Evolutionary conservation across 2,329 filamentous ascomycete genomes (phyloP).

Genomic region (Cladosporium sp.): DNA sequence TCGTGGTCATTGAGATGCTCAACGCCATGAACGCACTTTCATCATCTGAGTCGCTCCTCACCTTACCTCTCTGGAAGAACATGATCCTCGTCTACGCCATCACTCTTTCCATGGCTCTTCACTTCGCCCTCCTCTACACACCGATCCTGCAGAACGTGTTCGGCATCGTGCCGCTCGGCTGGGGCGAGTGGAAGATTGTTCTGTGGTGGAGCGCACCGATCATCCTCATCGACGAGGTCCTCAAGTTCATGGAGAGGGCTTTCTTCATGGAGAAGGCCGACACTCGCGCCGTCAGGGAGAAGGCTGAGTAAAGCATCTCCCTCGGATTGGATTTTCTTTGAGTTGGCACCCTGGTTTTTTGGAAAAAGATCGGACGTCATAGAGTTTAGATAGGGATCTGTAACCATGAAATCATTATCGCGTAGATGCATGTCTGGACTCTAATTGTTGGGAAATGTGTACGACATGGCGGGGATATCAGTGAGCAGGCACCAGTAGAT

Average conservation of each 20-base stretch:
- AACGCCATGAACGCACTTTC: conserved; percentile 98
- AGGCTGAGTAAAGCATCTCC: conserved; percentile 1
- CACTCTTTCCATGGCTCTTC: conserved; percentile 84
- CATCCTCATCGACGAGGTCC: conserved; percentile 84
- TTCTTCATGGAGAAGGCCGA: conserved; percentile 38
- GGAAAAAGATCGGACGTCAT: background rate
- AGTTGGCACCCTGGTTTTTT: background rate
- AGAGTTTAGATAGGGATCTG: conserved; percentile 2
- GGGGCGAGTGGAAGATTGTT: conserved; percentile 90
- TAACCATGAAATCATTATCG: background rate
- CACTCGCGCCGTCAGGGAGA: conserved; percentile 6
- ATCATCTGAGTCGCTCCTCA: conserved; percentile 89
- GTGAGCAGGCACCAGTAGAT: background rate
- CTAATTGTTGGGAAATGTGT: too few species aligned
- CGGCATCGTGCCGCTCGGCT: conserved; percentile 83
- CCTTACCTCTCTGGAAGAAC: conserved; percentile 95
- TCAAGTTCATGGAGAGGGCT: conserved; percentile 71
- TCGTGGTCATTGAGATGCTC: conserved; percentile 99
- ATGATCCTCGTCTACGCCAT: conserved; percentile 98
- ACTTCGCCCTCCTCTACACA: conserved; percentile 90
- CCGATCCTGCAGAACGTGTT: conserved; percentile 87
- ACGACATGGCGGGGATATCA: background rate
- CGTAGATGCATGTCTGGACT: background rate
- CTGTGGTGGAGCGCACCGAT: conserved; percentile 85
- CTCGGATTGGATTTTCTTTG: background rate